phyloP scores from a whole-genome alignment of 371 early-diverging fungal species.

The Rhizopus microsporus region DNA sequence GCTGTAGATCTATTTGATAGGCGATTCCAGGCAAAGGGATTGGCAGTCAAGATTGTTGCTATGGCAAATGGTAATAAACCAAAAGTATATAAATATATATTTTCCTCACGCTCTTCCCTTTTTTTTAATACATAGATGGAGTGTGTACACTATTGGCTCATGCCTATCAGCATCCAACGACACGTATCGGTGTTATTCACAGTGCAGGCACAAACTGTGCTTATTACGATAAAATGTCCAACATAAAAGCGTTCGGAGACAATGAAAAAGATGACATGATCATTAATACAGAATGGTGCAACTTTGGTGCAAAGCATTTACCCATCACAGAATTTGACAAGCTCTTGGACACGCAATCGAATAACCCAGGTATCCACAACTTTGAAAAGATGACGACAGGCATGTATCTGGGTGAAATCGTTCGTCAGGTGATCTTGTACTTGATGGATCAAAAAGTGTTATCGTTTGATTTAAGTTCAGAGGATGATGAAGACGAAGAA shows the following conservation, averaged over 20 bases:
- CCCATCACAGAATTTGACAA: constrained; percentile 83
- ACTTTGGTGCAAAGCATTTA: constrained; percentile 64
- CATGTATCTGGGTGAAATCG: constrained; percentile 91
- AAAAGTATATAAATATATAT: neutral
- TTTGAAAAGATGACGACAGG: constrained; percentile 95
- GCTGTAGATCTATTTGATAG: constrained; percentile 40
- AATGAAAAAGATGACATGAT: constrained; percentile 67
- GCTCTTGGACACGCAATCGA: constrained; percentile 71
- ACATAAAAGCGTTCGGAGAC: constrained; percentile 37
- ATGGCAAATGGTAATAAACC: constrained; percentile 44
- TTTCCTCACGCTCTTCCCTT: constrained; percentile 9
- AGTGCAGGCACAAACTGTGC: constrained; percentile 96
- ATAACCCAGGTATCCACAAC: constrained; percentile 74
- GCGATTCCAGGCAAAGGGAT: constrained; percentile 42
- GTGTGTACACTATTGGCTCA: constrained; percentile 91
- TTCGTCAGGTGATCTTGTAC: constrained; percentile 74
- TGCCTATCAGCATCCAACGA: constrained; percentile 84
- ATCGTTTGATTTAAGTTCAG: constrained; percentile 47
- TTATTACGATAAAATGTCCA: constrained; percentile 60
- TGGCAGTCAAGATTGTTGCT: constrained; percentile 49
- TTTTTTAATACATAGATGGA: constrained; percentile 62
- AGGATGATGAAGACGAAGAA: constrained; percentile 27
- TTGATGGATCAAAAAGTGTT: constrained; percentile 70
- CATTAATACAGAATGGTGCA: constrained; percentile 89
- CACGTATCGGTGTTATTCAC: constrained; percentile 87